Evolutionary conservation across 352 stramenopile genomes (phyloP), one percentile per base, ranked within the genome.

Genomic region (Pythium monospermum): DNA sequence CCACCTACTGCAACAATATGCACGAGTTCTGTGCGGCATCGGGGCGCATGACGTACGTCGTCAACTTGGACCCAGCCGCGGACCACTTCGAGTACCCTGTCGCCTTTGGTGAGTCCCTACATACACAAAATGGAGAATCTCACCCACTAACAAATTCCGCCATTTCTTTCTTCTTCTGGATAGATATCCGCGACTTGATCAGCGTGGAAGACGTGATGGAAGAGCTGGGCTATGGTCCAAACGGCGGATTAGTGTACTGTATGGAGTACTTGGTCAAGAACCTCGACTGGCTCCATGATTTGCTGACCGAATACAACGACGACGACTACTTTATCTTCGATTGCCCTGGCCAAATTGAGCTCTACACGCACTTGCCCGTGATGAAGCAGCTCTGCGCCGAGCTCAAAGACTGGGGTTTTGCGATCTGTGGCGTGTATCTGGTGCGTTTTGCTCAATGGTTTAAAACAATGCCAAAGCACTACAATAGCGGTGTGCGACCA

Each of bases 321-420:
- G 85, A 95, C 62, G 87, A 97, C 57, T 99, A 99, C 73, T 88
- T 99, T 36, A 88, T 99, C 40, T 98, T 99, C 43, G 97, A 99
- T 75, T 98, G 97, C 51, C 97, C 97, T 42, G 97, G 89, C 16
- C 88, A 97, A 58, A 94, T 96, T 25, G 87, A 96, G 61, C 62
- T 97, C 32, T 96, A 96, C 64, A 90, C 85, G 46, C 86, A 96
- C 61, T 64, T 97, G 46, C 87, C 87, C 19, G 84, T 95, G 49
- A 94, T 96, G 78, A 91, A 94, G 66, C 74, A 91, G 54, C 61
- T 94, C n/a, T 91, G 79, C 44, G 80, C 85, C 22, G 77, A 76
- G 11, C 54, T 96, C 28, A 78, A 89, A 28, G 82, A 92, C 61
- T 94, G 82, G 83, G 83, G 79, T 7, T 94, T 95, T 40, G 68